Evolutionary conservation across 148 eudicot species (phyloP), one percentile per base, ranked within the genome.

Genomic region (Camellia japonica): DNA sequence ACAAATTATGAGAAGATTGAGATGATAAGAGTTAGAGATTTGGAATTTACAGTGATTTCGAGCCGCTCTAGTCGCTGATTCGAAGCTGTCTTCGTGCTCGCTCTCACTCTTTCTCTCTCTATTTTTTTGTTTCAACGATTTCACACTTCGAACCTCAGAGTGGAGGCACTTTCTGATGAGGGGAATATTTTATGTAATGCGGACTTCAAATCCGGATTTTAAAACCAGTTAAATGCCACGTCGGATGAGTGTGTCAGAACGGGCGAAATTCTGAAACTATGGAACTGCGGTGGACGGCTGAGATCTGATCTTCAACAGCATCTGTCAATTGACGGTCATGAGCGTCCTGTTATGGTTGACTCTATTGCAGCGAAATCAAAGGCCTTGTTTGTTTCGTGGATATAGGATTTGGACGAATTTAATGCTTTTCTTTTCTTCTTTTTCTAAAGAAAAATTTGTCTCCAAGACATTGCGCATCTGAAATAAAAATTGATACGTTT

Each of bases 201-300:
- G 92, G 90, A 87, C 85, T 81, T 87, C 75, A 87, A 86, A 73
- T 64, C 79, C 87, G 92, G 92, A 86, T 82, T 86, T 89, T 30
- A 88, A 81, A 79, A 81, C 77, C 68, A 80, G 76, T 88, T 84
- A 43, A 85, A 74, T 79, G 82, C 80, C 84, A 83, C 60, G 86
- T 86, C 81, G 80, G 85, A 86, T 69, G 7, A 49, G 52, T 5
- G 52, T 7, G 52, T 49, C 52, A 49, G 52, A 6, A 64, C 67
- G 14, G 58, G 69, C 61, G 80, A 74, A 65, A 56, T 61, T 73
- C 52, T 67, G 14, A 61, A 68, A 66, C 23, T 30, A 30, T 30
- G 58, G 69, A 55, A 73, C 2, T 6, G 41, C 14, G 7, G n/a
- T 74, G 65, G 75, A 84, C 84, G 84, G 84, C 43, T 65, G 38